Conservation (phyloP, 306 rosid genomes). For the Glycine latifolia region DNA sequence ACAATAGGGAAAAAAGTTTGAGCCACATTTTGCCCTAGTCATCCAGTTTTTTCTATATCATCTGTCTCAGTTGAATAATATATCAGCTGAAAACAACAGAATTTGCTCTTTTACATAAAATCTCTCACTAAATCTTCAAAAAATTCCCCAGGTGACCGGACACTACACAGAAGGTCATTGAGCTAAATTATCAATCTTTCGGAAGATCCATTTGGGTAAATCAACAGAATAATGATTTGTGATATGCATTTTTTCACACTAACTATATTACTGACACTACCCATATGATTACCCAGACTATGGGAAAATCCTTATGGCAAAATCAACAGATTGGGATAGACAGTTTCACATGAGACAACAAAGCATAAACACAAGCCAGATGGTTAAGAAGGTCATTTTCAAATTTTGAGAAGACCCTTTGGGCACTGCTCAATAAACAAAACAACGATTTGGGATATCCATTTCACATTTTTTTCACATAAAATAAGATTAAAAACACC, state of each 20-base stretch:
- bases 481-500: not conserved
- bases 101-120: conserved; percentile 10
- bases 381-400: not conserved
- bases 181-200: not conserved
- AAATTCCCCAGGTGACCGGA: conserved; percentile 15
- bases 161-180: not conserved
- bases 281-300: not conserved
- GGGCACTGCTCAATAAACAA: not conserved
- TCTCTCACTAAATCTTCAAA: conserved; percentile 15
- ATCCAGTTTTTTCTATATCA: conserved; percentile 27
- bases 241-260: not conserved
- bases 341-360: not conserved
- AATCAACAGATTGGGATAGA: conserved; percentile 9
- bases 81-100: conserved; percentile 10
- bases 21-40: conserved; percentile 13
- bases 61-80: conserved; percentile 18
- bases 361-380: not conserved
- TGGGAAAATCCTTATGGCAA: not conserved
- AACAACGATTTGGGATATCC: not conserved
- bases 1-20: conserved; percentile 10
- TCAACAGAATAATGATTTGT: not conserved
- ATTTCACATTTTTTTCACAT: not conserved
- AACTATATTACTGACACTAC: not conserved
- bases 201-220: not conserved
- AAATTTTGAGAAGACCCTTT: not conserved